phyloP scores from a whole-genome alignment of 2,329 filamentous ascomycete species.

The Penicillium sp. region DNA sequence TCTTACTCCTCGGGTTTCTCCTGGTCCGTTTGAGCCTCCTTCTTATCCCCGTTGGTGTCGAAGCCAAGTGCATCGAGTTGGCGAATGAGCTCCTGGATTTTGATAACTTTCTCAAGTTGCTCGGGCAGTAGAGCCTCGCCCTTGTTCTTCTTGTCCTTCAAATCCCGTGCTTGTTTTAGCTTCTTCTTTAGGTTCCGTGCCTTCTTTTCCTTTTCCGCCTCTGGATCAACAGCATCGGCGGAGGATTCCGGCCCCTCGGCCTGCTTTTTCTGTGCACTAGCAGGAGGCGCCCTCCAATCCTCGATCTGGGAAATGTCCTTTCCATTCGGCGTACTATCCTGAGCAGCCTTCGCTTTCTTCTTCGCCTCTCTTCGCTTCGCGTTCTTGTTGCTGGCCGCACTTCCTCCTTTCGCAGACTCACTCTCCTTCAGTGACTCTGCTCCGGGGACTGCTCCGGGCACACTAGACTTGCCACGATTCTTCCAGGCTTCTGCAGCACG shows the following conservation, averaged over 20 bases:
- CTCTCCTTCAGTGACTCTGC: slow-evolving; percentile 63
- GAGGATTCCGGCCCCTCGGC: slow-evolving; percentile 32
- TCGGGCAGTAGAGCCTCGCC: slow-evolving; percentile 85
- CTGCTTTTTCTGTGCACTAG: slow-evolving; percentile 29
- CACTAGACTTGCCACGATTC: slow-evolving; percentile 69
- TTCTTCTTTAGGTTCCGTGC: slow-evolving; percentile 92
- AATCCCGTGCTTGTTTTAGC: slow-evolving; percentile 86
- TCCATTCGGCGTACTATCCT: slow-evolving; percentile 49
- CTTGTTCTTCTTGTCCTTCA: slow-evolving; percentile 87
- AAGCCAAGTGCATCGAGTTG: slow-evolving; percentile 87
- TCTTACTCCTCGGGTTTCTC: slow-evolving; percentile 22
- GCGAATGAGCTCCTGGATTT: slow-evolving; percentile 89
- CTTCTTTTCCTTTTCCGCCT: slow-evolving; percentile 88
- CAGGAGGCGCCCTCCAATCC: slow-evolving; percentile 38
- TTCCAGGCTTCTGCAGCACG: slow-evolving; percentile 84
- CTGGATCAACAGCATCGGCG: slow-evolving; percentile 61
- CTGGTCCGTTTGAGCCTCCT: slow-evolving; percentile 33
- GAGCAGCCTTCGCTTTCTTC: slow-evolving; percentile 65
- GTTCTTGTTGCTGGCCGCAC: slow-evolving; percentile 76
- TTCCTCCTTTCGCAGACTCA: slow-evolving; percentile 48
- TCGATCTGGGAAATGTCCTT: slow-evolving; percentile 36
- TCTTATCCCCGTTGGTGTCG: slow-evolving; percentile 74
- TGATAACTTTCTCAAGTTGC: slow-evolving; percentile 96
- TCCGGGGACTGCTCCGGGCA: slow-evolving; percentile 84
- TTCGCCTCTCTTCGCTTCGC: slow-evolving; percentile 75